Base-by-base conservation (phyloP, 2,329 filamentous ascomycete species). In the Berkeleyomyces basicola region DNA sequence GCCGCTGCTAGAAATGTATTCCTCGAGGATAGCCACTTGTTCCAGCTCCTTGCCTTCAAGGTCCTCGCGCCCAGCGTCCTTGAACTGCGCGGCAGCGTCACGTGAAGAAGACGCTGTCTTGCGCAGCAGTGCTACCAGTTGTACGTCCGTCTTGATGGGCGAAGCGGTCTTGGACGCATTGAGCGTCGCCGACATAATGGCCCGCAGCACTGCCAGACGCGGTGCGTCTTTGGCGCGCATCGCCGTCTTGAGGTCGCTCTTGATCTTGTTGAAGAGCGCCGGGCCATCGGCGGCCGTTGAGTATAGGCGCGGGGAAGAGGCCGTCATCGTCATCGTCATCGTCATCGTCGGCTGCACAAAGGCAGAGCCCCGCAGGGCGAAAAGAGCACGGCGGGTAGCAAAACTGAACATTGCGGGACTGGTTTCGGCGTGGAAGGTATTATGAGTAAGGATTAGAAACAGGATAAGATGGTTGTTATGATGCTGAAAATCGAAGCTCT, bases 141-240 rank as follows among this genome's bases (percentile, higher is more conserved):
- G 82, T 66, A 80, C 78, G 71, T 92, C 87, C 31, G 82, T 87
- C 62, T 75, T 77, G 69, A 91, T 82, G n/a, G 88, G 87, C 46
- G 75, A 77, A 46, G 78, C 70, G 11, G 86, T 89, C 74, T 91
- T 91, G 71, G 83, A 85, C 42, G 86, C 84, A 72, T 90, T 91
- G 68, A 85, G 83, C 65, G 86, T 83, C 66, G 86, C 81, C 40
- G 86, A 78, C 66, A 91, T 79, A 66, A 91, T 75, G 47, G 78
- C 72, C 67, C 88, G 85, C 58, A 92, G 78, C 44, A 88, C 86
- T 46, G 80, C 75, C 36, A 91, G 81, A 2, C 85, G 82, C 36
- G 81, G 75, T 36, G 77, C 73, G 70, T 87, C 83, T 72, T 85
- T 86, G 67, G 77, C 77, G 64, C 79, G 79, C 83, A 87, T 86